Percentiles rank a stretch among this genome's conserved stretches.
Conservation (phyloP, 768 basidiomycete genomes). For the Termitomyces sp. region DNA sequence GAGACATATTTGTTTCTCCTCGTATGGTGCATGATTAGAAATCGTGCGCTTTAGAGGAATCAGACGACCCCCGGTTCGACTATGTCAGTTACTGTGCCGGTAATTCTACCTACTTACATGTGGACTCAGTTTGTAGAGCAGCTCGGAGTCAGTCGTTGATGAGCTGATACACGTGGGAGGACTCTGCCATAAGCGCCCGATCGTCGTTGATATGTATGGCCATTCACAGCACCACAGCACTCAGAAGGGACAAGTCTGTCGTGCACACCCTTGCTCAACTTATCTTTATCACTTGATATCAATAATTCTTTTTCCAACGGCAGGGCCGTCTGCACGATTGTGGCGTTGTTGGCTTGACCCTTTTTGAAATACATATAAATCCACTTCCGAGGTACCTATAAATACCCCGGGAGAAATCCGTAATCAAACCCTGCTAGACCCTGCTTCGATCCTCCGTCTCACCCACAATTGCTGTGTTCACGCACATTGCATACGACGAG, state of each 20-base stretch:
- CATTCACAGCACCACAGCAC: not conserved
- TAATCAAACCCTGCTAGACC: constrained; percentile 5
- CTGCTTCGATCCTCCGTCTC: constrained; percentile 7
- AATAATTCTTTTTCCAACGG: not conserved
- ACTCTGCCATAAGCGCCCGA: constrained; percentile 11
- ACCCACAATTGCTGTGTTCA: not conserved
- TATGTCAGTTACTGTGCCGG: too few relatives aligned
- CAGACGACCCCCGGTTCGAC: not conserved
- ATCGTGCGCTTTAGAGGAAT: not conserved
- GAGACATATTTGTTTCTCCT: not conserved
- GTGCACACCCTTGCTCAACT: not conserved
- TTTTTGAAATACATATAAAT: constrained; percentile 5
- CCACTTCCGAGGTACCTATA: constrained; percentile 14
- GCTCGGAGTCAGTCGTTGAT: not conserved
- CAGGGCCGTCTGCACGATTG: not conserved
- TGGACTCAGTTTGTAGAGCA: not conserved
- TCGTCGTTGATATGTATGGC: not conserved
- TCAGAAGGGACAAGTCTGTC: not conserved
- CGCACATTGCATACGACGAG: not conserved
- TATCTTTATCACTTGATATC: not conserved
- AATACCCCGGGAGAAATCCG: constrained; percentile 11
- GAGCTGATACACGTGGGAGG: constrained; percentile 7
- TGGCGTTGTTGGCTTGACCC: constrained; percentile 8
- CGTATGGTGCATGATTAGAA: not conserved
- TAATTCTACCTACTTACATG: too few relatives aligned